These are phyloP conservation scores for Monosporascus sp. DNA, from an alignment of 2,329 filamentous ascomycete species.

Conservation along the genomic window DNA sequence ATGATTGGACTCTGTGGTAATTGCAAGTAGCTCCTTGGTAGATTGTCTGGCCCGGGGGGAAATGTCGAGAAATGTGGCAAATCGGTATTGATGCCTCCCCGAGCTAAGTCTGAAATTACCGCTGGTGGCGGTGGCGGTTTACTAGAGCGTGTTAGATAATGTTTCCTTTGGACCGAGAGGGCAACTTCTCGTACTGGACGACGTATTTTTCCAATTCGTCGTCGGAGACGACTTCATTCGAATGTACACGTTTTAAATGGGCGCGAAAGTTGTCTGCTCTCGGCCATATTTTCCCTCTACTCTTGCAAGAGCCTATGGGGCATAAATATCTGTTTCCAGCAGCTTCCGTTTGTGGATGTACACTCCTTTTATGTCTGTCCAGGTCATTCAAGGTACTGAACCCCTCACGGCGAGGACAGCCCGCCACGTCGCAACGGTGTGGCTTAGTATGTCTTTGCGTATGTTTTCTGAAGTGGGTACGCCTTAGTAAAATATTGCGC, in stretches of 20 bases:
- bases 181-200: slow-evolving; percentile 19
- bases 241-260: slow-evolving; percentile 69
- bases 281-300: slow-evolving; percentile 68
- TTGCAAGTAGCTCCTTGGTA: slow-evolving; percentile 5
- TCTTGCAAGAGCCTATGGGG: slow-evolving; percentile 49
- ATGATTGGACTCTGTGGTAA: slow-evolving; percentile 3
- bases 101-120: slow-evolving; percentile 5
- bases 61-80: slow-evolving; percentile 7
- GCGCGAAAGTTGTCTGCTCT: slow-evolving; percentile 82
- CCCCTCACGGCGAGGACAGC: slow-evolving; percentile 57
- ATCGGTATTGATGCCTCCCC: slow-evolving; percentile 1
- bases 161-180: not conserved
- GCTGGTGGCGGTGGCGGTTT: slow-evolving; percentile 6
- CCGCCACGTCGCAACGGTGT: slow-evolving; percentile 52
- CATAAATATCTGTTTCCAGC: slow-evolving; percentile 56
- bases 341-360: slow-evolving; percentile 51
- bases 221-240: slow-evolving; percentile 28
- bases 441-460: slow-evolving; percentile 64
- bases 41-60: slow-evolving; percentile 3
- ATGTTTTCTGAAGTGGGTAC: slow-evolving; percentile 60
- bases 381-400: slow-evolving; percentile 81
- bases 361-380: slow-evolving; percentile 69
- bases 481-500: slow-evolving; percentile 13
- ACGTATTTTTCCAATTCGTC: slow-evolving; percentile 34
- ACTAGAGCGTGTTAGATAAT: slow-evolving; percentile 10